phyloP scores from a whole-genome alignment of 139 green algal species.

The Chlamydomonas sp. region DNA sequence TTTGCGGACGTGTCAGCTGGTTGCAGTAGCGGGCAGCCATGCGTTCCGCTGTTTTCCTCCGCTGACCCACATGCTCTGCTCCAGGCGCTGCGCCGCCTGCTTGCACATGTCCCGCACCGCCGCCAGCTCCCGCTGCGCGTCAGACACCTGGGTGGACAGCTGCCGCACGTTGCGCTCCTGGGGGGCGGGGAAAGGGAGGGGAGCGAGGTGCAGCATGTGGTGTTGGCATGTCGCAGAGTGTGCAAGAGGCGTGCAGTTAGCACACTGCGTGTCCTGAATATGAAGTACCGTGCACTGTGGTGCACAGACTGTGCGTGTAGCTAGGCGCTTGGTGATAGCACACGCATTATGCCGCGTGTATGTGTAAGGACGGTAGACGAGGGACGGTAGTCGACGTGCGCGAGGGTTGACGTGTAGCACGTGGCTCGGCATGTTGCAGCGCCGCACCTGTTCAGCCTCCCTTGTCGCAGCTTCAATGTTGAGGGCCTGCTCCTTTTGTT shows the following conservation, averaged over 20 bases:
- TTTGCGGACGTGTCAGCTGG: background rate
- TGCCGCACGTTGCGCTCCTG: background rate
- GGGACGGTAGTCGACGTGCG: too few species aligned
- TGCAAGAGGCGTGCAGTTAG: background rate
- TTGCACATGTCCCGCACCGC: background rate
- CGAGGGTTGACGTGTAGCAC: too few species aligned
- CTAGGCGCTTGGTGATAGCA: too few species aligned
- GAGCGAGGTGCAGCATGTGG: background rate
- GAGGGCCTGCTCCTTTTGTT: too few species aligned
- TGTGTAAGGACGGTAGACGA: too few species aligned
- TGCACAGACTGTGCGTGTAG: too few species aligned
- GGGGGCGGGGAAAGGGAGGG: background rate
- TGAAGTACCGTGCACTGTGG: too few species aligned
- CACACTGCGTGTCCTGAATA: background rate
- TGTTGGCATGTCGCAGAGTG: background rate
- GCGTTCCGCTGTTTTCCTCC: background rate
- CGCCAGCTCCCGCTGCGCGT: constrained; percentile 15
- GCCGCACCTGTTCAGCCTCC: too few species aligned
- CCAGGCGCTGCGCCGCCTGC: background rate
- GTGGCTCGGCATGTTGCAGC: too few species aligned
- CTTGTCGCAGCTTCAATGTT: too few species aligned
- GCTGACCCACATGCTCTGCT: constrained; percentile 24
- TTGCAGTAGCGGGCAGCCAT: background rate
- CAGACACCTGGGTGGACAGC: background rate
- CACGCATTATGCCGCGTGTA: too few species aligned